Evolutionary conservation across 225 moss, liverwort and hornwort species (phyloP).

Genomic region (Asterella californica): DNA sequence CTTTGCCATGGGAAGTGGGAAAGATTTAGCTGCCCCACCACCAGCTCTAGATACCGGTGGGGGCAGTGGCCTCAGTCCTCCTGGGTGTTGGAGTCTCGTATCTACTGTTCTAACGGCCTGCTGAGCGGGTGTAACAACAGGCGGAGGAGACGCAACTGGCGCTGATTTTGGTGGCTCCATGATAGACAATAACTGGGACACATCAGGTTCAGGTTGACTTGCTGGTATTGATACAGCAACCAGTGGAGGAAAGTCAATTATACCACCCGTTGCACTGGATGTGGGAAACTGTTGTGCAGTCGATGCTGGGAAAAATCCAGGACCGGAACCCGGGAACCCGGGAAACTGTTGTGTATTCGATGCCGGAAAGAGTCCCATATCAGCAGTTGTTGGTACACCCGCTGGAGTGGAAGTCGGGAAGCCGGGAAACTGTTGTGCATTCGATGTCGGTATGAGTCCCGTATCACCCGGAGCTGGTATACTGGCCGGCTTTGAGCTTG

Average conservation of each 20-base stretch:
- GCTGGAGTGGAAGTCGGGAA: neutral
- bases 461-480: slow-evolving; percentile 3
- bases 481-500: slow-evolving; percentile 18
- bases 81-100: slow-evolving; percentile 9
- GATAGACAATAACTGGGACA: slow-evolving; percentile 30
- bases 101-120: slow-evolving; percentile 10
- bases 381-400: slow-evolving; percentile 5
- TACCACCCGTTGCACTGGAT: slow-evolving; percentile 9
- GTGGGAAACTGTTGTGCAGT: slow-evolving; percentile 15
- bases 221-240: slow-evolving; percentile 13
- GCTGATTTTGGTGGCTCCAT: slow-evolving; percentile 5
- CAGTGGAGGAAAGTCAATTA: slow-evolving; percentile 18
- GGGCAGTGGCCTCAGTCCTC: slow-evolving; percentile 2
- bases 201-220: slow-evolving; percentile 22
- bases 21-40: slow-evolving; percentile 23
- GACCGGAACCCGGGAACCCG: neutral
- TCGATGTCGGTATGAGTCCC: slow-evolving; percentile 15
- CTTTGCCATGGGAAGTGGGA: slow-evolving; percentile 39
- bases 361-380: slow-evolving; percentile 13
- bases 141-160: neutral
- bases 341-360: slow-evolving; percentile 5
- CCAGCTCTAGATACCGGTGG: neutral
- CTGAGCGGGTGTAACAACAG: slow-evolving; percentile 12
- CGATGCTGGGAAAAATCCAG: neutral
- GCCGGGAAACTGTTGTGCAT: neutral